Conservation (phyloP, 2,329 filamentous ascomycete species). For the Pseudogymnoascus sp. region DNA sequence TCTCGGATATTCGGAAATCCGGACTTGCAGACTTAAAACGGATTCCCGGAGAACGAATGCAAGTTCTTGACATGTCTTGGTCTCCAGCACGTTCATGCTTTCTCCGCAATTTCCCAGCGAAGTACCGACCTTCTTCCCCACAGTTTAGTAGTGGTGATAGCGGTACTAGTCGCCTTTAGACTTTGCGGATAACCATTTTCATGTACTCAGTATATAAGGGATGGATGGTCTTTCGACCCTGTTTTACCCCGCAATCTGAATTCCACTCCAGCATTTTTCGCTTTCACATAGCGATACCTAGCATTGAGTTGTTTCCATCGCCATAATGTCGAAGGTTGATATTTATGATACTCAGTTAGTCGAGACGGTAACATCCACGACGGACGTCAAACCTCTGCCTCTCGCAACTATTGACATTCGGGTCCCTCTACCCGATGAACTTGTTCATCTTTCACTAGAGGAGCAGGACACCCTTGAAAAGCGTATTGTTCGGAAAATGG, state of each 20-base stretch:
- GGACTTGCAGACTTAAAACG: background rate
- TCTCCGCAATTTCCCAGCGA: background rate
- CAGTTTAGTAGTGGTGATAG: background rate
- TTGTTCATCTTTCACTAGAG: conserved; percentile 3
- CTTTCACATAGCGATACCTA: background rate
- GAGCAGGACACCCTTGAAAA: conserved; percentile 4
- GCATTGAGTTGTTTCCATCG: background rate
- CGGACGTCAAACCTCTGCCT: background rate
- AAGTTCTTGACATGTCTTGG: background rate
- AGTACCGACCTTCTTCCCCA: background rate
- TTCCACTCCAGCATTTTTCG: background rate
- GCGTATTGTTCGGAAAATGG: background rate
- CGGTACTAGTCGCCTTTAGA: background rate
- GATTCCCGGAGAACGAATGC: background rate
- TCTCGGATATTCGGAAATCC: background rate
- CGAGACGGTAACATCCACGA: background rate
- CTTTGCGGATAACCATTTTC: background rate
- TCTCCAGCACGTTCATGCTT: background rate
- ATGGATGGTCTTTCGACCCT: background rate
- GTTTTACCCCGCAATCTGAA: background rate
- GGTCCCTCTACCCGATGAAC: background rate
- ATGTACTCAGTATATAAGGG: background rate
- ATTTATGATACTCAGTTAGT: background rate
- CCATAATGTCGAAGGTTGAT: background rate
- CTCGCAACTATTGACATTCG: background rate